Percentiles rank a stretch among this genome's conserved stretches.
Conservation (phyloP, 345 rosid genomes). For the Adansonia digitata region DNA sequence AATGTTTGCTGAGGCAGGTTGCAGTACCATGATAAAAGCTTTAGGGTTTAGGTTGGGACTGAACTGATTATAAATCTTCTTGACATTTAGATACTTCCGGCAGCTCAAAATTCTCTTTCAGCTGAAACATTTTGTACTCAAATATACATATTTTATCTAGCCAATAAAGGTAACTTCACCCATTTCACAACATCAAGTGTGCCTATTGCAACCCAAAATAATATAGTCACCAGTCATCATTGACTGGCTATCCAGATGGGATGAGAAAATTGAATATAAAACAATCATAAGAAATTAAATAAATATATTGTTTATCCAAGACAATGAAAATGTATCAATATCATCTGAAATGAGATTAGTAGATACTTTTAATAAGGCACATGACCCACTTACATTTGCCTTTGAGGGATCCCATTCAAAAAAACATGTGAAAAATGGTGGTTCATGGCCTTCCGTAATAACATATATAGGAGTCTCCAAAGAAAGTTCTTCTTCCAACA, state of each 20-base stretch:
- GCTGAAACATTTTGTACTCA: background rate
- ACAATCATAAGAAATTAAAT: background rate
- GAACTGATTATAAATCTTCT: background rate
- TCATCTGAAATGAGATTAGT: background rate
- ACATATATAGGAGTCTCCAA: conserved; percentile 56
- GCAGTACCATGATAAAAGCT: background rate
- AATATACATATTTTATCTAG: background rate
- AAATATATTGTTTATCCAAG: background rate
- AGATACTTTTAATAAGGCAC: background rate
- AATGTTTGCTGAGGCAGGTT: background rate
- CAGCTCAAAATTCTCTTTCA: background rate
- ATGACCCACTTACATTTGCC: conserved; percentile 53
- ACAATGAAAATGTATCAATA: background rate
- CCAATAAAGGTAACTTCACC: background rate
- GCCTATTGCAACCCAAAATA: background rate
- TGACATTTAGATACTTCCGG: background rate
- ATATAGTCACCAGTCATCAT: background rate
- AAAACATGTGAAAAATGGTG: conserved; percentile 64
- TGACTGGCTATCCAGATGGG: background rate
- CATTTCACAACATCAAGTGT: background rate
- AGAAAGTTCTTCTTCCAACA: conserved; percentile 37
- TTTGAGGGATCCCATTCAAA: conserved; percentile 70
- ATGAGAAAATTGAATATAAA: background rate
- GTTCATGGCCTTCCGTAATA: conserved; percentile 73
- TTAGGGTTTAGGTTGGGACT: background rate